A percentile compares a stretch with the other conserved stretches of the same genome.
These are phyloP conservation scores for Peterozyma toletana DNA, from an alignment of 805 yeast species.

Conservation along the genomic window DNA sequence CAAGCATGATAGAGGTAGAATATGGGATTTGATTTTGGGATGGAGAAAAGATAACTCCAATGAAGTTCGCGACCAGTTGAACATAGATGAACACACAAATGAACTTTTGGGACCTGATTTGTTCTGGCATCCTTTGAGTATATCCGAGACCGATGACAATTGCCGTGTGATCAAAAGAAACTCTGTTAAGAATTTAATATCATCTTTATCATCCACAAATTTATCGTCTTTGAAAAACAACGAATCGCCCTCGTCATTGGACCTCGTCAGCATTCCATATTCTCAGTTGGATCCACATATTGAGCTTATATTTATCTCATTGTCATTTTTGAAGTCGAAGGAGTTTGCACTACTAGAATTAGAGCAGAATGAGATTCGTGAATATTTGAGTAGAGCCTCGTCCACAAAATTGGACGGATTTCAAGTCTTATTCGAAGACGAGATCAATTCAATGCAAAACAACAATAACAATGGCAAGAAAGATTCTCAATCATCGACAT, in stretches of 20 bases:
- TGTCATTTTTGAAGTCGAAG: slow-evolving; percentile 75
- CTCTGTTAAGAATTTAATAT: slow-evolving; percentile 6
- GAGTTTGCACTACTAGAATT: slow-evolving; percentile 75
- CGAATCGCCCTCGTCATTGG: background rate
- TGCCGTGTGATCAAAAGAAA: slow-evolving; percentile 11
- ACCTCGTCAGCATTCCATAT: slow-evolving; percentile 30
- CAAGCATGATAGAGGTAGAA: slow-evolving; percentile 71
- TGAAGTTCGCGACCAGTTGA: slow-evolving; percentile 10
- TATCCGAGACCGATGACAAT: background rate
- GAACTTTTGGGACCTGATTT: slow-evolving; percentile 47
- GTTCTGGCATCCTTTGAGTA: slow-evolving; percentile 45
- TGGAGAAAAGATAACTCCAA: slow-evolving; percentile 42
- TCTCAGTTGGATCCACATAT: slow-evolving; percentile 67
- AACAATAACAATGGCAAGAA: background rate
- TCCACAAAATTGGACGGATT: slow-evolving; percentile 31
- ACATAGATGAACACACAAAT: slow-evolving; percentile 14
- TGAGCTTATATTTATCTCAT: slow-evolving; percentile 65
- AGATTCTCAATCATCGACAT: background rate
- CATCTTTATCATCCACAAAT: slow-evolving; percentile 9
- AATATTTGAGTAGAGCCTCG: slow-evolving; percentile 56
- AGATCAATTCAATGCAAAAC: slow-evolving; percentile 6
- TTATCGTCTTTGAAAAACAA: slow-evolving; percentile 4
- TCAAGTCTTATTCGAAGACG: slow-evolving; percentile 19
- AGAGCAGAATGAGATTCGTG: slow-evolving; percentile 85
- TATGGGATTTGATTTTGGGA: slow-evolving; percentile 85